Percentiles rank a stretch among this genome's conserved stretches.
Conservation (phyloP, 2,329 filamentous ascomycete species). For the Sarocladium brachiariae region DNA sequence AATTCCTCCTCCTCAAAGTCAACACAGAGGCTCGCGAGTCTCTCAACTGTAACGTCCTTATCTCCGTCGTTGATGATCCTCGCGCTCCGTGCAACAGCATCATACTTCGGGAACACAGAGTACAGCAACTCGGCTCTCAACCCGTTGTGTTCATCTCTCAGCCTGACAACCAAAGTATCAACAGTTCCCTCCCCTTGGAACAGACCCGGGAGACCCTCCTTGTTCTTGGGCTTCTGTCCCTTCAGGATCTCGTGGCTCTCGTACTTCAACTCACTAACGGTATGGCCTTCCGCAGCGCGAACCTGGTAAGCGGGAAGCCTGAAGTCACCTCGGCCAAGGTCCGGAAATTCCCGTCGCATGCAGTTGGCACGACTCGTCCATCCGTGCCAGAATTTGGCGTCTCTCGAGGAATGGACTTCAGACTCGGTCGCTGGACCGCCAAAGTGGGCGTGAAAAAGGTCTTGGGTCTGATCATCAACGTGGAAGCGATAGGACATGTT, state of each 20-base stretch:
- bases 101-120: conserved; percentile 54
- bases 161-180: conserved; percentile 48
- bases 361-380: conserved; percentile 47
- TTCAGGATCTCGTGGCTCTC: conserved; percentile 43
- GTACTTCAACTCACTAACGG: conserved; percentile 51
- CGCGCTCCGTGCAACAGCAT: conserved; percentile 55
- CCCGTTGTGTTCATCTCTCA: conserved; percentile 52
- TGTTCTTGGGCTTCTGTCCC: conserved; percentile 30
- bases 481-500: conserved; percentile 57
- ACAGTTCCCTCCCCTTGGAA: conserved; percentile 48
- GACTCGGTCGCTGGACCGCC: conserved; percentile 40
- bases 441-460: conserved; percentile 55
- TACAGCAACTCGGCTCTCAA: conserved; percentile 53
- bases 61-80: conserved; percentile 52
- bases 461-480: conserved; percentile 46
- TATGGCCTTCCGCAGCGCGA: conserved; percentile 49
- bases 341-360: conserved; percentile 55
- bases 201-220: conserved; percentile 47
- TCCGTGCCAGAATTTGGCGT: conserved; percentile 25
- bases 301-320: conserved; percentile 54
- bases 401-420: conserved; percentile 25
- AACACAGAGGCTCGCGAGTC: conserved; percentile 52
- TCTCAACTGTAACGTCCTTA: conserved; percentile 44
- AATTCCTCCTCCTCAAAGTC: conserved; percentile 54
- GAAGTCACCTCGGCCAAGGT: conserved; percentile 57